These are phyloP conservation scores for Sungouiella thailandica DNA, from an alignment of 805 yeast genomes.

Conservation along the genomic window DNA sequence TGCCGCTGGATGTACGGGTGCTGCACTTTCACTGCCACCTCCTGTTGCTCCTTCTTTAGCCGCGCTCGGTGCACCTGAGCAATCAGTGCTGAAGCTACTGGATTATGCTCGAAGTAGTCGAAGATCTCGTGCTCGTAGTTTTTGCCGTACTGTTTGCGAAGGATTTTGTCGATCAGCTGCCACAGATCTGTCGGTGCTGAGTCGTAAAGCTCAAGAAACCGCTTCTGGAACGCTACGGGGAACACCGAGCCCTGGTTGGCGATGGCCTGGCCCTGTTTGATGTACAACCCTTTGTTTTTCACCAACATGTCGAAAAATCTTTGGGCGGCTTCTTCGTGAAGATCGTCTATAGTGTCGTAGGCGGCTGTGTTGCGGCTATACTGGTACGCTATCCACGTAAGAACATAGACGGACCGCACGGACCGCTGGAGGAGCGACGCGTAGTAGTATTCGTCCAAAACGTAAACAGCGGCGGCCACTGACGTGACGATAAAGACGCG, in stretches of 20 bases:
- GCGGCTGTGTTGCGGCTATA: conserved; percentile 45
- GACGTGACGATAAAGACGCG: background rate
- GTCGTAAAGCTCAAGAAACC: conserved; percentile 58
- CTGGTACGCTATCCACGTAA: conserved; percentile 52
- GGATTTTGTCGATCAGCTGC: conserved; percentile 37
- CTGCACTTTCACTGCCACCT: conserved; percentile 64
- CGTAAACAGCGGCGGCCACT: conserved; percentile 15
- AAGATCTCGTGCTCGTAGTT: conserved; percentile 38
- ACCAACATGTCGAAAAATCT: conserved; percentile 23
- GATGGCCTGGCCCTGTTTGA: conserved; percentile 74
- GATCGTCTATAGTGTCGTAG: conserved; percentile 34
- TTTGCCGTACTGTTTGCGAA: conserved; percentile 38
- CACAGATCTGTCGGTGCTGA: conserved; percentile 60
- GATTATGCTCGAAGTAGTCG: conserved; percentile 44
- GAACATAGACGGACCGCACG: conserved; percentile 41
- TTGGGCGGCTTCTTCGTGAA: conserved; percentile 58
- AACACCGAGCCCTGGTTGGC: conserved; percentile 70
- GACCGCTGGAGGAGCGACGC: conserved; percentile 54
- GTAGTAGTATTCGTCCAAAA: conserved; percentile 34
- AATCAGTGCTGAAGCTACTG: conserved; percentile 72
- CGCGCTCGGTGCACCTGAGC: conserved; percentile 64
- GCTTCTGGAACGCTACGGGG: conserved; percentile 58
- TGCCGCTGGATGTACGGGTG: conserved; percentile 60
- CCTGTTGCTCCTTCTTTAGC: conserved; percentile 38
- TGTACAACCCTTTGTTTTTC: conserved; percentile 47